Base-by-base conservation (phyloP, 176 grass and related monocot species). In the Oryza longistaminata region DNA sequence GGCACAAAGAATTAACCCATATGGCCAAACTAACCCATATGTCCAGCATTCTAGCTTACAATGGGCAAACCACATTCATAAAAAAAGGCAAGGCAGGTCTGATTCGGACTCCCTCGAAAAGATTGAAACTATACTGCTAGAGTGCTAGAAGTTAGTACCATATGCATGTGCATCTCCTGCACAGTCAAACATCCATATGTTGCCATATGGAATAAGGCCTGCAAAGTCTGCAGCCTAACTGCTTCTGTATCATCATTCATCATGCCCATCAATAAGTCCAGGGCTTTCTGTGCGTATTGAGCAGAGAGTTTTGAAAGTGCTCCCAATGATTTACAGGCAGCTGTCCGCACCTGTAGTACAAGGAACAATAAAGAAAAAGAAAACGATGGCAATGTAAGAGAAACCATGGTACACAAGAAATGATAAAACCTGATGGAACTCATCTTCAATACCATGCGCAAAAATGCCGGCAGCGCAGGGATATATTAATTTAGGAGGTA, bases 201-300 rank as follows among this genome's bases (percentile, higher is more conserved):
- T 82, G 93, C 91, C 85, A 98, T 93, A 66, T 80, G 44, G 77
- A 79, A 87, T 42, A 98, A 48, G 80, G 93, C 86, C 74, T 92
- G 45, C 85, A 98, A 86, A 89, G 93, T 82, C 78, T 95, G 87
- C 65, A 93, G 49, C 65, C 82, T 90, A 85, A 95, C 93, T 72
- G 46, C 45, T 90, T 95, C 89, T 33, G 72, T 75, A 85, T 98
- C 93, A 88, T 98, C 96, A 83, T 98, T 98, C 85, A 93, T 84
- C 91, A 95, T 83, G 68, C 92, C 96, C 96, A 98, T 95, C 86
- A 98, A 92, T 48, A 95, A 85, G 34, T 95, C 90, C 83, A 90
- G 85, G 33, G 96, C 85, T 52, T 90, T 84, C 60, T 92, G 69
- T 70, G 96, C 73, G 85, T 92, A 98, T 37, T 92, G 83, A 66